Evolutionary conservation across 1,139 yeast genomes (phyloP).

Genomic region (Protomyces lactucae-debilis): DNA sequence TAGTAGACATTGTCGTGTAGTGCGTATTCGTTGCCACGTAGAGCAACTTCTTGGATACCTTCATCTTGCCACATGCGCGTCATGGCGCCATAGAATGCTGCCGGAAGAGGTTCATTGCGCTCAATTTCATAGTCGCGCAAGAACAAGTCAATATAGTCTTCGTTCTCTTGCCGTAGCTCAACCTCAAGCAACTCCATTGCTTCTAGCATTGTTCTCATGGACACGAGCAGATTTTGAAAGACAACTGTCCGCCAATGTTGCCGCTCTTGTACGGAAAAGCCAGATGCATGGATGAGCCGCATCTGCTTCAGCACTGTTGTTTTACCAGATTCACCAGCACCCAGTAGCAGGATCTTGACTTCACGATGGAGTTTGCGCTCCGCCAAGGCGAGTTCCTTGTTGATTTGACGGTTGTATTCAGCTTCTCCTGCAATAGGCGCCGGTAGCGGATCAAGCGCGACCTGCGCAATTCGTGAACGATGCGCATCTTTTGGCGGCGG

Average conservation of each 20-base stretch:
- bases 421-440: slow-evolving; percentile 7
- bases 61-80: slow-evolving; percentile 53
- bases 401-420: slow-evolving; percentile 47
- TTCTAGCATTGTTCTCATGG: slow-evolving; percentile 74
- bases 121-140: slow-evolving; percentile 32
- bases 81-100: slow-evolving; percentile 35
- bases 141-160: slow-evolving; percentile 28
- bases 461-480: neutral
- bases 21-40: slow-evolving; percentile 69
- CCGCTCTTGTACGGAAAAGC: slow-evolving; percentile 75
- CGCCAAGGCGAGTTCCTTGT: slow-evolving; percentile 54
- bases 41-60: slow-evolving; percentile 55
- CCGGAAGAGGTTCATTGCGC: slow-evolving; percentile 28
- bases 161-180: slow-evolving; percentile 27
- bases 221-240: slow-evolving; percentile 86
- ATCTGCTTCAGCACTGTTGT: slow-evolving; percentile 93
- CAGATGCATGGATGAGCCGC: slow-evolving; percentile 77
- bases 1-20: slow-evolving; percentile 82
- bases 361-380: slow-evolving; percentile 36
- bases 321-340: slow-evolving; percentile 92
- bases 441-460: neutral
- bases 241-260: slow-evolving; percentile 77
- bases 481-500: neutral
- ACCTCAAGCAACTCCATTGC: slow-evolving; percentile 33
- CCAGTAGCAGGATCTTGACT: slow-evolving; percentile 33